These are phyloP conservation scores for Yarrowia hollandica DNA, from an alignment of 805 yeast genomes.

Conservation along the genomic window DNA sequence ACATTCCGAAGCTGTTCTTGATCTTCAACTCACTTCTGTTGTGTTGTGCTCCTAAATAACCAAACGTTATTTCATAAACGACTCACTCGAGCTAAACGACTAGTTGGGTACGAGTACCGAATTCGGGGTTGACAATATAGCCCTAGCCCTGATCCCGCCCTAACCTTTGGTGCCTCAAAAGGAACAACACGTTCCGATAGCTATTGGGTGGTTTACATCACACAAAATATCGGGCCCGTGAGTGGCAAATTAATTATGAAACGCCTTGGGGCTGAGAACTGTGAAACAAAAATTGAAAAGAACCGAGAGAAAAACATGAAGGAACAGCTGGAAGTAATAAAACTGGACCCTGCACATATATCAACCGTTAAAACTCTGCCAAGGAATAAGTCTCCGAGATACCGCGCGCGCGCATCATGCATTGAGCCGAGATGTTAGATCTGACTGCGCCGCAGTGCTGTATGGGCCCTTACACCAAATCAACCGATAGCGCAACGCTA, in stretches of 20 bases:
- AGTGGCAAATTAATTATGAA: neutral
- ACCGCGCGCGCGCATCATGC: slow-evolving; percentile 18
- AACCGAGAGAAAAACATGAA: neutral
- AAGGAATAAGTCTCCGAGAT: neutral
- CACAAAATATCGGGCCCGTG: slow-evolving; percentile 3
- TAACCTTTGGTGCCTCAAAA: too few relatives aligned
- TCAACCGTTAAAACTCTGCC: too few relatives aligned
- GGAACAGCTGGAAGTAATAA: too few relatives aligned
- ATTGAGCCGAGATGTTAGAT: slow-evolving; percentile 5
- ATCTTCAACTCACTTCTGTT: too few relatives aligned
- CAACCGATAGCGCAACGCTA: neutral
- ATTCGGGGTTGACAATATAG: neutral
- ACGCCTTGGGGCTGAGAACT: neutral
- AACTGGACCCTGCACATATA: too few relatives aligned
- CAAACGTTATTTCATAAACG: neutral
- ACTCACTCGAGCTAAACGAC: slow-evolving; percentile 23
- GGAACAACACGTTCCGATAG: too few relatives aligned
- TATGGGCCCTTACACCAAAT: neutral
- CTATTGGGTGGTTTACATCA: neutral
- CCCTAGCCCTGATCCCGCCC: neutral
- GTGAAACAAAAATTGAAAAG: neutral
- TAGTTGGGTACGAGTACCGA: neutral
- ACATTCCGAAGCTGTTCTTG: too few relatives aligned
- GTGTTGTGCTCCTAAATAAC: neutral
- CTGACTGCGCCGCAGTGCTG: slow-evolving; percentile 5